Evolutionary conservation across 805 yeast species (phyloP), one percentile per base, ranked within the genome.

Genomic region (Starmerella floris): DNA sequence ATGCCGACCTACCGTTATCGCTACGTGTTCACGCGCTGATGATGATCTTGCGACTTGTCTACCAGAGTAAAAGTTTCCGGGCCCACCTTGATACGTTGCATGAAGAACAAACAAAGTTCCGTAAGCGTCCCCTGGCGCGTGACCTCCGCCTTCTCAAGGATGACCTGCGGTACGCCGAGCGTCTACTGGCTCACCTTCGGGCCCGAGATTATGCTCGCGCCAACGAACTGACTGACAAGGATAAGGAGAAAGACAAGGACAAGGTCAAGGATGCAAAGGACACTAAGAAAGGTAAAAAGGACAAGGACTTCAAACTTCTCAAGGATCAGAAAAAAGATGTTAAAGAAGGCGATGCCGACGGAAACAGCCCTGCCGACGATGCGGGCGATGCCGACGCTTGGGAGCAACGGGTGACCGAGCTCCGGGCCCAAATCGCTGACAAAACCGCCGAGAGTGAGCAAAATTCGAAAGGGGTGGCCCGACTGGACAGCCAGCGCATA

Each of bases 401-500:
- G 8, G 41, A 42, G 20, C 35, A 49, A 39, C 47, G 66, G 4
- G 70, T 71, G 34, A 55, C 60, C 22, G 53, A 60, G 16, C 39
- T 50, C 11, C 39, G 39, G 22, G 52, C 37, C n/a, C 39, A 42
- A 35, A 64, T 73, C 19, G 73, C 72, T 32, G 70, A 67, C 30
- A 56, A 73, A 23, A 69, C 73, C 42, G 56, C 58, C 4, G 67
- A 69, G 37, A 76, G 74, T 56, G 64, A 65, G 32, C 66, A 67
- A 30, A 61, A 76, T 16, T 94, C 83, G 52, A 69, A 65, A 46
- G 67, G 73, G 44, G 63, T 91, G 21, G 48, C 58, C 4, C 49
- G 48, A 10, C 49, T 58, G 16, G 95, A 87, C 54, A 69, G 79
- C 46, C 95, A 84, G 57, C 64, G 97, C 44, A 69, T 85, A 37